Evolutionary conservation across 176 grass and related monocot genomes (phyloP).

Genomic region (maize (Zea mays)): DNA sequence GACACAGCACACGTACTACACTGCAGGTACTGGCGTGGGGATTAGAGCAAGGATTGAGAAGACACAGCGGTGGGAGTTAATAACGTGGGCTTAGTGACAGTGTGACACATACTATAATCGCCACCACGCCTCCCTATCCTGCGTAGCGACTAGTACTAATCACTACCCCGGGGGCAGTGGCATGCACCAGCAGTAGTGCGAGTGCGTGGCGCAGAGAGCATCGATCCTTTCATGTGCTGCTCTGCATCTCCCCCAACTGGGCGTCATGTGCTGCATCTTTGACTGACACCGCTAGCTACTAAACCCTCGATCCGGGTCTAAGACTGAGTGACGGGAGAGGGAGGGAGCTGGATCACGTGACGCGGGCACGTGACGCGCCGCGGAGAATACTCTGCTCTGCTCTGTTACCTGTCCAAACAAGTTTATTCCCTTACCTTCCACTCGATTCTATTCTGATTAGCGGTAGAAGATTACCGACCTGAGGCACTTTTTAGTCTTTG

Average conservation of each 20-base stretch:
- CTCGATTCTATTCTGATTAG: not conserved
- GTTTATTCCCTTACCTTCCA: not conserved
- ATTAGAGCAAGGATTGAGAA: constrained; percentile 31
- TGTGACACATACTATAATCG: not conserved
- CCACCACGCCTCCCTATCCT: not conserved
- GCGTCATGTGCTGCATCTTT: constrained; percentile 57
- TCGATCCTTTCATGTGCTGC: constrained; percentile 33
- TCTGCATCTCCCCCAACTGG: constrained; percentile 26
- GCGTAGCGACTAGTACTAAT: not conserved
- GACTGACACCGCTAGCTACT: constrained; percentile 32
- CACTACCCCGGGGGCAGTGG: too few species aligned
- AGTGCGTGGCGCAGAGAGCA: too few species aligned
- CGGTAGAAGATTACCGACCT: not conserved
- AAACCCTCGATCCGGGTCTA: constrained; percentile 33
- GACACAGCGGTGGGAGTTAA: constrained; percentile 38
- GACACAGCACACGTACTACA: not conserved
- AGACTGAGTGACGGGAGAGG: not conserved
- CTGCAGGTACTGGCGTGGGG: constrained; percentile 28
- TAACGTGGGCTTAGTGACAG: constrained; percentile 44
- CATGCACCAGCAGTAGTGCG: too few species aligned
- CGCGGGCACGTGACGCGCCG: constrained; percentile 9
- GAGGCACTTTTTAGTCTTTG: too few species aligned
- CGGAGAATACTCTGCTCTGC: not conserved
- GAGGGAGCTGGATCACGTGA: constrained; percentile 35
- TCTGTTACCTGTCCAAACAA: constrained; percentile 6